phyloP scores from a whole-genome alignment of 306 rosid species.

The Begonia fuchsioides region DNA sequence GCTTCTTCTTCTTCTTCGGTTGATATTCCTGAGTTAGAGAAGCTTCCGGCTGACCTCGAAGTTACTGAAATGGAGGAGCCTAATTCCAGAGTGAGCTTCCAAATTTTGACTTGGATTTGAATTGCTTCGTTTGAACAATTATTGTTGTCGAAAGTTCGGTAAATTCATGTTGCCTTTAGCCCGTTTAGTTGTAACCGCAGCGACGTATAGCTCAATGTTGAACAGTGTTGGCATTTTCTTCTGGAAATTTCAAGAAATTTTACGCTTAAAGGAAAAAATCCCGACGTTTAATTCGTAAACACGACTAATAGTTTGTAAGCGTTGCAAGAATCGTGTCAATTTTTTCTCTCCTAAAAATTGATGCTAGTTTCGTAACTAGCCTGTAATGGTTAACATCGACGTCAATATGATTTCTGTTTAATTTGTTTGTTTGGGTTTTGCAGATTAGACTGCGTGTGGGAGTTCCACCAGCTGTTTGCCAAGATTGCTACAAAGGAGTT shows the following conservation, averaged over 20 bases:
- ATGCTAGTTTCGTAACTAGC: neutral
- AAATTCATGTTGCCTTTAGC: neutral
- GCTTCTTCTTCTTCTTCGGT: conserved; percentile 34
- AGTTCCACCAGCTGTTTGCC: conserved; percentile 68
- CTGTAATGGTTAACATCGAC: conserved; percentile 1
- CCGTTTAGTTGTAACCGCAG: neutral
- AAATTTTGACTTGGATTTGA: neutral
- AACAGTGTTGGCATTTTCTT: too few relatives aligned
- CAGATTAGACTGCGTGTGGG: conserved; percentile 74
- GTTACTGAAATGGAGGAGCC: conserved; percentile 49
- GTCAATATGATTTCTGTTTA: too few relatives aligned
- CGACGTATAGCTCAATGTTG: too few relatives aligned
- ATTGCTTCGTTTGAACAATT: neutral
- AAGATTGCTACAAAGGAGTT: conserved; percentile 64
- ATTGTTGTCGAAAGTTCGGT: neutral
- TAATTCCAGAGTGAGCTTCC: conserved; percentile 50
- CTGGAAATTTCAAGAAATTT: too few relatives aligned
- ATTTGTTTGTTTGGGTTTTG: conserved; percentile 3
- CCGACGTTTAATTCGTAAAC: neutral
- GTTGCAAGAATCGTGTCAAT: neutral
- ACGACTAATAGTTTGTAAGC: neutral
- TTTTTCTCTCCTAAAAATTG: too few relatives aligned
- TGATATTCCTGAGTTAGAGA: conserved; percentile 21
- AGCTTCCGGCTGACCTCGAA: conserved; percentile 47
- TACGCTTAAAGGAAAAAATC: too few relatives aligned